These are phyloP conservation scores for Arxiozyma heterogenica DNA, from an alignment of 1,139 yeast species.

Conservation along the genomic window DNA sequence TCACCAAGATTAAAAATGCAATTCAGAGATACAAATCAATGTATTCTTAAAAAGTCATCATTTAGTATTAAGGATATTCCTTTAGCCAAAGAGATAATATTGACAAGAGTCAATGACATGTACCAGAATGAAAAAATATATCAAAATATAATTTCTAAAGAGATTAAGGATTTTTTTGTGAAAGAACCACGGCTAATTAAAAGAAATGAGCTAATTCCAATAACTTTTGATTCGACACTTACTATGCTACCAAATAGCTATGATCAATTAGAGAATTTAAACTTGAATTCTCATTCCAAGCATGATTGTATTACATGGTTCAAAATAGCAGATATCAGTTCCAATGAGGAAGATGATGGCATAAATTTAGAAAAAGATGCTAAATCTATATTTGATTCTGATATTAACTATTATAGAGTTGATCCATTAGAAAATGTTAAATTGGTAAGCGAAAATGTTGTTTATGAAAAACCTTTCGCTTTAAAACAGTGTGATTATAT, in stretches of 20 bases:
- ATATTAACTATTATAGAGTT: conserved; percentile 9
- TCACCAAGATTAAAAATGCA: conserved; percentile 22
- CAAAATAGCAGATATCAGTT: conserved; percentile 38
- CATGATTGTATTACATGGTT: conserved; percentile 79
- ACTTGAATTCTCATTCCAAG: conserved; percentile 30
- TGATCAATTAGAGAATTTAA: background rate
- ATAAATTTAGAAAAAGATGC: too few relatives aligned
- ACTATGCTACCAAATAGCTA: conserved; percentile 26
- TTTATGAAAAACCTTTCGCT: conserved; percentile 11
- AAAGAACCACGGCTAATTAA: conserved; percentile 47
- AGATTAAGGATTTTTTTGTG: conserved; percentile 57
- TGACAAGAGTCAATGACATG: conserved; percentile 25
- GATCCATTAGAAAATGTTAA: conserved; percentile 20
- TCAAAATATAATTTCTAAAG: conserved; percentile 60
- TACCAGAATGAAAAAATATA: conserved; percentile 56
- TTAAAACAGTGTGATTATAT: conserved; percentile 39
- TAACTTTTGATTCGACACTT: conserved; percentile 56
- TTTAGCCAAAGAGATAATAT: conserved; percentile 19
- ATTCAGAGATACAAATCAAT: conserved; percentile 9
- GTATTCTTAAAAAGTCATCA: conserved; percentile 19
- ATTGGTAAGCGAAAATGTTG: conserved; percentile 19
- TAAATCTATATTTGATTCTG: background rate
- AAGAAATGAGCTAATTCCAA: conserved; percentile 61
- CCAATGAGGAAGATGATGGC: conserved; percentile 21
- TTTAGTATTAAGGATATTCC: conserved; percentile 37